Conservation (phyloP, 2,329 filamentous ascomycete genomes). For the Sporothrix pseudoabietina region DNA sequence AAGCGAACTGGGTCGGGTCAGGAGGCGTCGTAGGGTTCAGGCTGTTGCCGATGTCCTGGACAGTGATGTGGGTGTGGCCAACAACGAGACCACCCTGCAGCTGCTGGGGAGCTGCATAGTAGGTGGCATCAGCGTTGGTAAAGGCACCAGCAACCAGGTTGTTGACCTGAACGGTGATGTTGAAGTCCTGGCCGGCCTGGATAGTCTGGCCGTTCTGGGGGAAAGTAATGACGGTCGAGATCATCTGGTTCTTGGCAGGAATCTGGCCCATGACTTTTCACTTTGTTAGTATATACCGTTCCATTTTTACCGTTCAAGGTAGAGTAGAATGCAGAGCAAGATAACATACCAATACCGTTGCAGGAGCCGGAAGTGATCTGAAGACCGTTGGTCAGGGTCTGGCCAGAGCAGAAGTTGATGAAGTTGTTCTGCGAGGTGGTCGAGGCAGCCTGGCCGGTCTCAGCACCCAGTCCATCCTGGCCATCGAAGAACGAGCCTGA, state of each 20-base stretch:
- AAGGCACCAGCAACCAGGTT: slow-evolving; percentile 60
- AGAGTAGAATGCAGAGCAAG: neutral
- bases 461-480: slow-evolving; percentile 39
- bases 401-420: slow-evolving; percentile 62
- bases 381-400: slow-evolving; percentile 61
- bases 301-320: neutral
- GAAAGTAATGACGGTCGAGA: slow-evolving; percentile 55
- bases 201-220: slow-evolving; percentile 55
- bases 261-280: slow-evolving; percentile 60
- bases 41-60: slow-evolving; percentile 56
- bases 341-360: slow-evolving; percentile 59
- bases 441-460: slow-evolving; percentile 39
- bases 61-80: slow-evolving; percentile 61
- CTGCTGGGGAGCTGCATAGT: slow-evolving; percentile 62
- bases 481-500: slow-evolving; percentile 43
- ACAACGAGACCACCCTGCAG: slow-evolving; percentile 54
- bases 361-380: slow-evolving; percentile 62
- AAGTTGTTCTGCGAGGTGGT: slow-evolving; percentile 53
- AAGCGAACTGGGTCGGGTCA: slow-evolving; percentile 52
- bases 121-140: slow-evolving; percentile 61
- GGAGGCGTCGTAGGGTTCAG: slow-evolving; percentile 54
- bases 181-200: slow-evolving; percentile 53
- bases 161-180: slow-evolving; percentile 54
- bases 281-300: neutral
- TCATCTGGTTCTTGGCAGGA: slow-evolving; percentile 56